phyloP scores from a whole-genome alignment of 176 grass and related monocot species.

The Lolium rigidum region DNA sequence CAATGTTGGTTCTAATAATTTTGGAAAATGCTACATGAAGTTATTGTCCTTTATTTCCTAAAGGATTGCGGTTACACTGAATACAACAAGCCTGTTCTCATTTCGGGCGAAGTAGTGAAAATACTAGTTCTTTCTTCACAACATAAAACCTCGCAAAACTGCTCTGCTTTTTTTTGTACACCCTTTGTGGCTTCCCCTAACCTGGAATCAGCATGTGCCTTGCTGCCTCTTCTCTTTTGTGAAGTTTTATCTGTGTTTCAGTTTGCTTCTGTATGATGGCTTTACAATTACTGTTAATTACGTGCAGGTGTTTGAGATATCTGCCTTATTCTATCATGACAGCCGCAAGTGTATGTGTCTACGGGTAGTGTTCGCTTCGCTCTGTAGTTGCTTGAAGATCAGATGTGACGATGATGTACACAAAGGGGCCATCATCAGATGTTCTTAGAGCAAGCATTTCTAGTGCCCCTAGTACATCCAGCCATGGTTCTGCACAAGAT shows the following conservation, averaged over 20 bases:
- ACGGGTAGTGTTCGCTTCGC: conserved; percentile 8
- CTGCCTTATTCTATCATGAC: conserved; percentile 10
- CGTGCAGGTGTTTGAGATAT: conserved; percentile 35
- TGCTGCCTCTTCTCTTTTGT: neutral
- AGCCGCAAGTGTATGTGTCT: neutral
- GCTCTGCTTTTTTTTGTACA: neutral
- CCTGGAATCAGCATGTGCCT: neutral
- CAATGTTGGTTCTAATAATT: neutral
- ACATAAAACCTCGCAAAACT: neutral
- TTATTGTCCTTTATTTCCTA: neutral
- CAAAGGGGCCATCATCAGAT: conserved; percentile 73
- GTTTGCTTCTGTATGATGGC: neutral
- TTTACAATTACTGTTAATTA: conserved; percentile 22
- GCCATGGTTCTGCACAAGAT: conserved; percentile 93
- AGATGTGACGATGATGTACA: conserved; percentile 81
- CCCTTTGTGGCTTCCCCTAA: conserved; percentile 3
- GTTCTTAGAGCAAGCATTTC: conserved; percentile 94
- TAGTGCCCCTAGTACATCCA: conserved; percentile 94
- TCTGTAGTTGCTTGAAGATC: conserved; percentile 43
- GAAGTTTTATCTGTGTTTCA: conserved; percentile 4
- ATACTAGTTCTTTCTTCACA: neutral
- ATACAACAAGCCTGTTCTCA: neutral
- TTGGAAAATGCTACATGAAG: conserved; percentile 20
- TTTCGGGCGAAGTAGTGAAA: neutral
- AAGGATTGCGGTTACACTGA: neutral